Evolutionary conservation across 2,329 filamentous ascomycete species (phyloP).

Genomic region (Camillea tinctor): DNA sequence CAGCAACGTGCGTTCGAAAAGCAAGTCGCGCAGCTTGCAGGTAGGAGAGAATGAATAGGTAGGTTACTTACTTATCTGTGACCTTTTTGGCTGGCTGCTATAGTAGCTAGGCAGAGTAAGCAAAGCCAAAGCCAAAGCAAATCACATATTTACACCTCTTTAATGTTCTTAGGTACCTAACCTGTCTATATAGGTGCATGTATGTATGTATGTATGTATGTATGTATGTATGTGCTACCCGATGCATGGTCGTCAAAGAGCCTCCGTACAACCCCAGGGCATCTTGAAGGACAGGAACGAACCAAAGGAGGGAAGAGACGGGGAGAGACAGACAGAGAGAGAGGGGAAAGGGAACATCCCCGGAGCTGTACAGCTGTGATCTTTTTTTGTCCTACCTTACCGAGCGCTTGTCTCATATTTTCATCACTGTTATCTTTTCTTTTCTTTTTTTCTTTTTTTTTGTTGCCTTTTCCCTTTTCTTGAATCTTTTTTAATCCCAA

Average conservation of each 20-base stretch:
- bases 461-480: no score
- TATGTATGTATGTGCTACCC: constrained; percentile 3
- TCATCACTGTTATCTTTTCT: neutral
- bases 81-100: no score
- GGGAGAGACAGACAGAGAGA: no score
- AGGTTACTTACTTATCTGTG: constrained; percentile 14
- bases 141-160: neutral
- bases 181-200: no score
- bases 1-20: constrained; percentile 22
- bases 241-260: constrained; percentile 25
- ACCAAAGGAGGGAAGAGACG: no score
- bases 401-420: neutral
- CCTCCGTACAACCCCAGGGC: constrained; percentile 28
- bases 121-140: no score
- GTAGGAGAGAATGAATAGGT: constrained; percentile 13
- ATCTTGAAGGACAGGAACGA: neutral
- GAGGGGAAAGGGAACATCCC: neutral
- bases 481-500: no score
- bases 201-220: no score
- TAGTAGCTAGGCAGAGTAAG: constrained; percentile 10
- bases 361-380: no score
- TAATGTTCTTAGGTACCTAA: no score
- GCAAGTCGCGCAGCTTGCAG: constrained; percentile 40
- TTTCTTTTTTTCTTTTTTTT: no score
- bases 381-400: neutral